These are phyloP conservation scores for Aspergillus bombycis DNA, from an alignment of 2,329 filamentous ascomycete genomes.

Conservation along the genomic window DNA sequence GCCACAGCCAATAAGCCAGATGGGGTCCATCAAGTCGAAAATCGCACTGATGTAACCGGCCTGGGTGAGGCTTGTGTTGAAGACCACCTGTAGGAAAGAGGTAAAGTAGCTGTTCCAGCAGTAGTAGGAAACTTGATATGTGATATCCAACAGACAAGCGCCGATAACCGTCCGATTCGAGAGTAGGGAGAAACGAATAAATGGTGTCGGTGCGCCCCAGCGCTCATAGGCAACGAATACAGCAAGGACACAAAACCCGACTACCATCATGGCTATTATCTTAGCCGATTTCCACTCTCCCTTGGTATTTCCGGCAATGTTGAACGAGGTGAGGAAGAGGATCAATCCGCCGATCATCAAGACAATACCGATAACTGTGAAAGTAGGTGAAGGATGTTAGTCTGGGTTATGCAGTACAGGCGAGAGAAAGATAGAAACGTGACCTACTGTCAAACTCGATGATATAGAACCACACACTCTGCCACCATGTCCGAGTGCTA, in stretches of 20 bases:
- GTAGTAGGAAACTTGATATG: slow-evolving; percentile 23
- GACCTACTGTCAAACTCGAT: slow-evolving; percentile 58
- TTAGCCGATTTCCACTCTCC: slow-evolving; percentile 39
- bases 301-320: slow-evolving; percentile 45
- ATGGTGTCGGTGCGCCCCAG: slow-evolving; percentile 46
- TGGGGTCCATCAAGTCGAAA: slow-evolving; percentile 56
- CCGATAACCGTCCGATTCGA: slow-evolving; percentile 35
- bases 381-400: too few relatives aligned
- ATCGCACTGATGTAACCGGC: slow-evolving; percentile 50
- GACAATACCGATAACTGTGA: slow-evolving; percentile 55
- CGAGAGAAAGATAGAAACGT: too few relatives aligned
- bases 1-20: slow-evolving; percentile 59
- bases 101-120: slow-evolving; percentile 38
- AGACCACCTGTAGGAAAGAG: slow-evolving; percentile 44
- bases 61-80: slow-evolving; percentile 32
- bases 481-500: slow-evolving; percentile 46
- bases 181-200: slow-evolving; percentile 43
- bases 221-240: slow-evolving; percentile 58
- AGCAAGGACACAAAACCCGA: slow-evolving; percentile 57
- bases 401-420: too few relatives aligned
- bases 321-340: slow-evolving; percentile 51
- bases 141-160: slow-evolving; percentile 29
- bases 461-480: slow-evolving; percentile 55
- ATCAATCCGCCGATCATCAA: slow-evolving; percentile 63
- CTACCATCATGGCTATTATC: slow-evolving; percentile 54